Percentiles rank a stretch among this genome's conserved stretches.
Evolutionary conservation across 2,329 filamentous ascomycete genomes (phyloP).

Genomic region (Aureobasidium namibiae): DNA sequence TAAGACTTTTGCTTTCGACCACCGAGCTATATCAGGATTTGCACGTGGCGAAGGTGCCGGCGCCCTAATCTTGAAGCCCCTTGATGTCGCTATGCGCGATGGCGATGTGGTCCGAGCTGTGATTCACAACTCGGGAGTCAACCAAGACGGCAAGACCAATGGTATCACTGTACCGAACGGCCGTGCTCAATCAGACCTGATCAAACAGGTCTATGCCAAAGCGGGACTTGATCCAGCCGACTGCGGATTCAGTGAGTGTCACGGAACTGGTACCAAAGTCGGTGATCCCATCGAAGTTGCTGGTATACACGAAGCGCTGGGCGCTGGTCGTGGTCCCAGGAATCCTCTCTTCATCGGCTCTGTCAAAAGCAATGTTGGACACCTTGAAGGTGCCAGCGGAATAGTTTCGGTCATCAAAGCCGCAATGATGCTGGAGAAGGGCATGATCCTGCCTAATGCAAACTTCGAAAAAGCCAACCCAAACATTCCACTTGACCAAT

Average conservation of each 20-base stretch:
- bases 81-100: slow-evolving; percentile 36
- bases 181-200: slow-evolving; percentile 30
- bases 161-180: slow-evolving; percentile 34
- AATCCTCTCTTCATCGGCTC: slow-evolving; percentile 6
- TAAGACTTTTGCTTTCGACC: slow-evolving; percentile 1
- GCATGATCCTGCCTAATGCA: slow-evolving; percentile 19
- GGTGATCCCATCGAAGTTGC: slow-evolving; percentile 23
- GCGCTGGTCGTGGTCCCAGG: background rate
- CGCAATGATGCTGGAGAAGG: slow-evolving; percentile 20
- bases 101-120: slow-evolving; percentile 37
- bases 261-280: slow-evolving; percentile 23
- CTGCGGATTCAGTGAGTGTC: slow-evolving; percentile 19
- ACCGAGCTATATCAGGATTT: slow-evolving; percentile 29
- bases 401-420: slow-evolving; percentile 30
- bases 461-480: background rate
- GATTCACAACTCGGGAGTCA: slow-evolving; percentile 28
- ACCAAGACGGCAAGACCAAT: slow-evolving; percentile 31
- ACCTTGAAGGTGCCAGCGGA: slow-evolving; percentile 44
- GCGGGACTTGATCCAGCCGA: slow-evolving; percentile 25
- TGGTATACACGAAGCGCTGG: slow-evolving; percentile 20
- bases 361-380: slow-evolving; percentile 33
- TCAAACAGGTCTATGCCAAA: slow-evolving; percentile 29
- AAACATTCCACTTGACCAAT: background rate
- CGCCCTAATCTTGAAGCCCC: slow-evolving; percentile 42
- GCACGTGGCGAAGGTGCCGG: slow-evolving; percentile 47